phyloP scores from a whole-genome alignment of 2,329 filamentous ascomycete genomes.

The Drechslerella coelobrocha region DNA sequence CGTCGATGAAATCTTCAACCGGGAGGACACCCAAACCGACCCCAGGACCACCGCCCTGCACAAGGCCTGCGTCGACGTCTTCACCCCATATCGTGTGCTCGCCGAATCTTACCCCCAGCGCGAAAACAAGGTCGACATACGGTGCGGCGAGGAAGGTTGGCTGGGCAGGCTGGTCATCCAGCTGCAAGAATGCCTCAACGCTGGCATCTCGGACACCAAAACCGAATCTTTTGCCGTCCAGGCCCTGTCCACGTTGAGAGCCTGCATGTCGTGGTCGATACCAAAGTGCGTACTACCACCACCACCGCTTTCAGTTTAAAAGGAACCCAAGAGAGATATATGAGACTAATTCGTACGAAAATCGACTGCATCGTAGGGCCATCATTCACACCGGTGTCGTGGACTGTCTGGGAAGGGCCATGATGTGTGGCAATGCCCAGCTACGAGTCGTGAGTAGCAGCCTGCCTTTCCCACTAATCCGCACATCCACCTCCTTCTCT shows the following conservation, averaged over 20 bases:
- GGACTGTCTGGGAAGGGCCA: conserved; percentile 71
- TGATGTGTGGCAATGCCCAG: conserved; percentile 73
- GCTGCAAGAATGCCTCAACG: conserved; percentile 73
- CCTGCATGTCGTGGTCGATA: conserved; percentile 85
- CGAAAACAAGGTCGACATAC: conserved; percentile 72
- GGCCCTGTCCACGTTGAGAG: conserved; percentile 76
- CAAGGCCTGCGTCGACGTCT: conserved; percentile 89
- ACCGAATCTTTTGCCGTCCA: conserved; percentile 76
- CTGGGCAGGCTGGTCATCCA: conserved; percentile 76
- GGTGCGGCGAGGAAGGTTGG: conserved; percentile 86
- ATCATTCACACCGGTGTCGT: conserved; percentile 75
- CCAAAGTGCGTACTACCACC: conserved; percentile 63
- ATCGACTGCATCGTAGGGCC: conserved; percentile 60
- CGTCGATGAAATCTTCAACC: conserved; percentile 91
- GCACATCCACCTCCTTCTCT: background rate
- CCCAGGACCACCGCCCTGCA: conserved; percentile 83
- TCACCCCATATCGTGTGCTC: conserved; percentile 79
- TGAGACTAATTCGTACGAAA: background rate
- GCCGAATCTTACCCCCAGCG: conserved; percentile 77
- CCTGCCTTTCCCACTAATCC: background rate
- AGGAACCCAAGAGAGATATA: background rate
- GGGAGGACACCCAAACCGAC: conserved; percentile 84
- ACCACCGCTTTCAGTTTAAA: background rate
- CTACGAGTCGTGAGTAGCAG: conserved; percentile 71
- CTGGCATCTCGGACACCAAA: conserved; percentile 69